Percentiles rank a stretch among this genome's conserved stretches.
These are phyloP conservation scores for Candida pseudoviswanathii DNA, from an alignment of 1,139 yeast species.

Conservation along the genomic window DNA sequence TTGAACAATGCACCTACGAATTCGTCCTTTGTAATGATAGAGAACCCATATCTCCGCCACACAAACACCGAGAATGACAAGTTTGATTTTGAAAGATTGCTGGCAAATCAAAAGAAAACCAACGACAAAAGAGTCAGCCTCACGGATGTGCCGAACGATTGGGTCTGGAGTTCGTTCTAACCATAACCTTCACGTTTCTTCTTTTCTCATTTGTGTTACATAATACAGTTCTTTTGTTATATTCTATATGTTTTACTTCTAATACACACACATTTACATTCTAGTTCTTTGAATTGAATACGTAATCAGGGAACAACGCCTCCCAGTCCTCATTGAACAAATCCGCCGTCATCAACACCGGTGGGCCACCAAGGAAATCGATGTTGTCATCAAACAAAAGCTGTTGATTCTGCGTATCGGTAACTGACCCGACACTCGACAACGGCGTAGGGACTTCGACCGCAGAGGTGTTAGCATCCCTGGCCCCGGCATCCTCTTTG, in stretches of 20 bases:
- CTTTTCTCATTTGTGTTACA: not conserved
- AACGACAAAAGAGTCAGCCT: slow-evolving; percentile 9
- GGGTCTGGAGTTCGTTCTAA: slow-evolving; percentile 52
- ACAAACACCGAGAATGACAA: not conserved
- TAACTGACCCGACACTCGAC: not conserved
- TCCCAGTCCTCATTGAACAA: slow-evolving; percentile 55
- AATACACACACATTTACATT: not conserved
- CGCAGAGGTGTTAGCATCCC: not conserved
- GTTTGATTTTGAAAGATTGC: not conserved
- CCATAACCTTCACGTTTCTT: not conserved
- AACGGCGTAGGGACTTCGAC: slow-evolving; percentile 1
- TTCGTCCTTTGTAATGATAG: slow-evolving; percentile 37
- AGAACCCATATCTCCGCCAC: slow-evolving; percentile 37
- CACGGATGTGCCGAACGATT: slow-evolving; percentile 37
- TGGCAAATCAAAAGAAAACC: not conserved
- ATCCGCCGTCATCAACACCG: slow-evolving; percentile 55
- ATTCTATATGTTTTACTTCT: not conserved
- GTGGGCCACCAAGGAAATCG: slow-evolving; percentile 55
- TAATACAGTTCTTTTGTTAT: not conserved
- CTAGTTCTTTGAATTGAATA: slow-evolving; percentile 21
- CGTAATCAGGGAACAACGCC: slow-evolving; percentile 47
- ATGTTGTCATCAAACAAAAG: slow-evolving; percentile 27
- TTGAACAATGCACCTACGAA: not conserved
- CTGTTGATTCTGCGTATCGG: slow-evolving; percentile 8
- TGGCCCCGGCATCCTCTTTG: slow-evolving; percentile 11